phyloP scores from a whole-genome alignment of 495 filamentous ascomycete genomes.

The Extremus antarcticus region DNA sequence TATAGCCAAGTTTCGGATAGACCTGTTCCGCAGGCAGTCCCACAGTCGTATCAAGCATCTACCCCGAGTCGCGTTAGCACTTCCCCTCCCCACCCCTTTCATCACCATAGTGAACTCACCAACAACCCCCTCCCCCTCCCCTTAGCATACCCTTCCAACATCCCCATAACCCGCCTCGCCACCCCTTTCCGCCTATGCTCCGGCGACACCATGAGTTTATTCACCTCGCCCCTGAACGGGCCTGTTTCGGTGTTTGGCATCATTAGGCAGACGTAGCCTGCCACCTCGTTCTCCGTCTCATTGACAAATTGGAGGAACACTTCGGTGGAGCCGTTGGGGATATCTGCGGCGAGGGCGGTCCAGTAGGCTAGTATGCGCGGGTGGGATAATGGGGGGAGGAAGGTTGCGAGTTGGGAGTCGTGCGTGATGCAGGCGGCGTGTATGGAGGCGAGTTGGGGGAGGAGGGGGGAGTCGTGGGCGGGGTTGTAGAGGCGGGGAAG shows the following conservation, averaged over 20 bases:
- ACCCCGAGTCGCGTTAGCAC: not conserved
- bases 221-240: slow-evolving; percentile 7
- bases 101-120: not conserved
- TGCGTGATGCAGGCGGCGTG: slow-evolving; percentile 14
- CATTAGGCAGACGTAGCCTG: slow-evolving; percentile 8
- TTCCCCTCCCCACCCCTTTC: not conserved
- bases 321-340: not conserved
- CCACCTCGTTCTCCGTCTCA: slow-evolving; percentile 1
- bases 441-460: slow-evolving; percentile 8
- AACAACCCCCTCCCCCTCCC: slow-evolving; percentile 6
- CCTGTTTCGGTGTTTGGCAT: slow-evolving; percentile 10
- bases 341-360: not conserved
- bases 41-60: slow-evolving; percentile 16
- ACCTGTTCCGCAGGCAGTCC: slow-evolving; percentile 9
- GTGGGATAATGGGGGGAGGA: slow-evolving; percentile 2
- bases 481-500: slow-evolving; percentile 10
- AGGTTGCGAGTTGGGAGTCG: slow-evolving; percentile 11
- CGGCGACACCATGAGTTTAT: slow-evolving; percentile 12
- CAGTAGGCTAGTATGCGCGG: slow-evolving; percentile 7
- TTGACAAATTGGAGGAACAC: slow-evolving; percentile 9
- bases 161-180: slow-evolving; percentile 8
- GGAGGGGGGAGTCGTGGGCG: not conserved
- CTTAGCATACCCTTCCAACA: slow-evolving; percentile 9
- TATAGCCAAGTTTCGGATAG: slow-evolving; percentile 14
- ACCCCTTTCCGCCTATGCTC: slow-evolving; percentile 7